These are phyloP conservation scores for Pyrenophora teres DNA, from an alignment of 2,329 filamentous ascomycete species.

Conservation along the genomic window DNA sequence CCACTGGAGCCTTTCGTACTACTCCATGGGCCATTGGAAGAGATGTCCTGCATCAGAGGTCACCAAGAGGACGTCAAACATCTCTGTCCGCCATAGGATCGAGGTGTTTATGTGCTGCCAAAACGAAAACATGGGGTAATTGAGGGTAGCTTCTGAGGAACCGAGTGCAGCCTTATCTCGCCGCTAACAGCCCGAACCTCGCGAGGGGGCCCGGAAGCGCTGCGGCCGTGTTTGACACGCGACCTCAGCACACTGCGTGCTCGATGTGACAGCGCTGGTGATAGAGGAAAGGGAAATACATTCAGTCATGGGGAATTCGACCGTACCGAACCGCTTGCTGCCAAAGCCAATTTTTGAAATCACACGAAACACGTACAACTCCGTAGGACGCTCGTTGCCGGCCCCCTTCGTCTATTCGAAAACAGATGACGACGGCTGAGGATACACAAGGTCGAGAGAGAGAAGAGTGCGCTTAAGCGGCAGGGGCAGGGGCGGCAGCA, in stretches of 20 bases:
- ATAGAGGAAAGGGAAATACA: slow-evolving; percentile 45
- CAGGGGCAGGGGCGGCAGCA: slow-evolving; percentile 38
- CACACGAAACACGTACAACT: slow-evolving; percentile 46
- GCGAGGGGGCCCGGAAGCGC: slow-evolving; percentile 35
- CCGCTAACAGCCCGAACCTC: slow-evolving; percentile 25
- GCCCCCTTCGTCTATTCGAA: slow-evolving; percentile 40
- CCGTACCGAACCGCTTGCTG: slow-evolving; percentile 48
- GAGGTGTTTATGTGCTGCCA: slow-evolving; percentile 34
- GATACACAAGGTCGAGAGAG: slow-evolving; percentile 42
- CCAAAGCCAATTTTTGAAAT: slow-evolving; percentile 49
- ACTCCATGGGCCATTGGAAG: slow-evolving; percentile 21
- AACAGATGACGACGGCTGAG: slow-evolving; percentile 41
- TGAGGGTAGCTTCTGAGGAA: slow-evolving; percentile 41
- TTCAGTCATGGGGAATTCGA: slow-evolving; percentile 48
- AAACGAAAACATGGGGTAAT: slow-evolving; percentile 42
- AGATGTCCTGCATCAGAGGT: slow-evolving; percentile 27
- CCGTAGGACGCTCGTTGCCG: slow-evolving; percentile 46
- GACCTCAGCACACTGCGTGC: slow-evolving; percentile 27
- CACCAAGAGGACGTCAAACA: slow-evolving; percentile 29
- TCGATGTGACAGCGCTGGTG: slow-evolving; percentile 31
- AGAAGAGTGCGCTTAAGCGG: slow-evolving; percentile 40
- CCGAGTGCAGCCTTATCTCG: slow-evolving; percentile 32
- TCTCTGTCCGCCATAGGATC: slow-evolving; percentile 30
- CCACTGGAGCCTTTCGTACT: slow-evolving; percentile 24
- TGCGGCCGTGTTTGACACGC: slow-evolving; percentile 22